Base-by-base conservation (phyloP, 2,329 filamentous ascomycete genomes). In the Zasmidium angulare region DNA sequence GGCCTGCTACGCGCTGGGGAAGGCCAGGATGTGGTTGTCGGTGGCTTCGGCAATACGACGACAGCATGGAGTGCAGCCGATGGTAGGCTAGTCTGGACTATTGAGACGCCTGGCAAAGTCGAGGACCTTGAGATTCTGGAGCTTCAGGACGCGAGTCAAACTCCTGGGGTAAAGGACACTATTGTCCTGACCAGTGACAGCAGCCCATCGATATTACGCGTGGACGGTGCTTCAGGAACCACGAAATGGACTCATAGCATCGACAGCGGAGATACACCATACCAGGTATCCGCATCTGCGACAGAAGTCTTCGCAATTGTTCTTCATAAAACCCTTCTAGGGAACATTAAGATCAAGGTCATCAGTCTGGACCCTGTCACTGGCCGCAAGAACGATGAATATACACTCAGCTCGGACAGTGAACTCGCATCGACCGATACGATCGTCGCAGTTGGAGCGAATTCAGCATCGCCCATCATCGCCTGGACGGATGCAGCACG, bases 41-140 rank as follows among this genome's bases (percentile, higher is more conserved):
- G 89, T 66, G 92, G 89, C 1, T 77, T 87, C 40, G 91, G 88
- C 17, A 80, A 81, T 63, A 83, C 84, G 51, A 86, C 97, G 24
- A 84, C 89, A 55, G 85, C 89, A 14, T 98, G 93, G 93, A 89
- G 91, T 76, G 91, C 91, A 36, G 80, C 89, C 51, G 90, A 88
- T 68, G 95, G 95, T 24, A 86, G 89, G 69, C 84, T 90, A 64
- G 81, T 86, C 40, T 99, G 95, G 91, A 85, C 86, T 59, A 81
- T 82, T 46, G 78, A 81, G 50, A 86, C 91, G 58, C 72, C 74
- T 6, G 88, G 75, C 48, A 59, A 70, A 19, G 80, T 89, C 19
- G 84, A 82, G 70, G 90, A 91, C 72, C 75, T 96, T 56, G 92
- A 95, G 78, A 85, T 93, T 36, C 80, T 93, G 74, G 88, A 89